Conservation (phyloP, 108 stramenopile species). For the Skeletonema marinoi region DNA sequence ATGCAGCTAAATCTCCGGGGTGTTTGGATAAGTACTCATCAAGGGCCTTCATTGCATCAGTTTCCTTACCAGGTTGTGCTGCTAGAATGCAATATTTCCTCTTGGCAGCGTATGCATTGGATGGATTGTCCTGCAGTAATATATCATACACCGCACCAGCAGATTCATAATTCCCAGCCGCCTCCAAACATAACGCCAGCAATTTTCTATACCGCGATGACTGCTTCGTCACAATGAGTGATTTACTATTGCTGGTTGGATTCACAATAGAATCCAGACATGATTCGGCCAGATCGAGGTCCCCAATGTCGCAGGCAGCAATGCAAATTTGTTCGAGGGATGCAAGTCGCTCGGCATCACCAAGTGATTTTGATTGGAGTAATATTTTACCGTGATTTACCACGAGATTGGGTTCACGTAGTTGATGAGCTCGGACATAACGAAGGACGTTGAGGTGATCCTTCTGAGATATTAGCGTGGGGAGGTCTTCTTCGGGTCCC, state of each 20-base stretch:
- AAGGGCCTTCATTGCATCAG: slow-evolving; percentile 50
- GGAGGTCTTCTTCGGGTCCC: slow-evolving; percentile 75
- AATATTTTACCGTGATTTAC: slow-evolving; percentile 59
- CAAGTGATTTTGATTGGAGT: slow-evolving; percentile 37
- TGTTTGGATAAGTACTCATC: slow-evolving; percentile 69
- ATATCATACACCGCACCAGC: slow-evolving; percentile 67
- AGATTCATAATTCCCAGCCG: slow-evolving; percentile 56
- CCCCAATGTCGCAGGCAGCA: slow-evolving; percentile 61
- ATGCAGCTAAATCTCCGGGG: slow-evolving; percentile 65
- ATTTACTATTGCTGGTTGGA: neutral
- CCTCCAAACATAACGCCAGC: slow-evolving; percentile 72
- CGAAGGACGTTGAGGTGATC: slow-evolving; percentile 76
- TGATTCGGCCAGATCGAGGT: slow-evolving; percentile 50
- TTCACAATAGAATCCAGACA: slow-evolving; percentile 42
- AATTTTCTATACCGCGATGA: slow-evolving; percentile 73
- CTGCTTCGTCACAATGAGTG: slow-evolving; percentile 29
- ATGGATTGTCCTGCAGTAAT: slow-evolving; percentile 71
- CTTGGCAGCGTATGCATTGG: slow-evolving; percentile 76
- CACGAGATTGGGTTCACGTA: slow-evolving; percentile 69
- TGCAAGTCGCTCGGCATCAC: slow-evolving; percentile 57
- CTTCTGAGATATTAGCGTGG: slow-evolving; percentile 57
- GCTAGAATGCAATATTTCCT: slow-evolving; percentile 78
- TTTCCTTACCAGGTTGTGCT: slow-evolving; percentile 47
- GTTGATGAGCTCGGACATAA: slow-evolving; percentile 75
- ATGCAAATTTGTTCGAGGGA: slow-evolving; percentile 75